Evolutionary conservation across 2,329 filamentous ascomycete genomes (phyloP), one percentile per base, ranked within the genome.

Genomic region (Tolypocladium ovalisporum): DNA sequence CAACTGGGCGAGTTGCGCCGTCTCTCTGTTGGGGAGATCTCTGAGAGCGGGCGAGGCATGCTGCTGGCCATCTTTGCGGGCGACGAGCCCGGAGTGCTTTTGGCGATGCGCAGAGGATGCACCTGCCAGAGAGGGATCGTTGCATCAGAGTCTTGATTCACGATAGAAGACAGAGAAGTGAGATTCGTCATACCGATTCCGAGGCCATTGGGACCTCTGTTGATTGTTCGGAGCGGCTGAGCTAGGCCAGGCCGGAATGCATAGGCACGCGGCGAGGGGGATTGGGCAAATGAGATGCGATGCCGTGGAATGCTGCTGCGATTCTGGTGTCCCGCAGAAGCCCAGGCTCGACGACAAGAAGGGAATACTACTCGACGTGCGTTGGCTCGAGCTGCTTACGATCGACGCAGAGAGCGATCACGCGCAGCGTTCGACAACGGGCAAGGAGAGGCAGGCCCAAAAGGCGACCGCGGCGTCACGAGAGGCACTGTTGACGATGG

Each of bases 1-100:
- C 87, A 96, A 77, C 88, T 95, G 56, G 92, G 91, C 54, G 92
- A 97, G 76, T 97, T 97, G 66, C 92, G 83, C 70, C 93, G 84
- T 72, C 85, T 87, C 74, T 92, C 90, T 61, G 88, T 88, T 55
- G 89, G 88, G 65, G 88, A 90, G 68, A 99, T 85, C 76, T 99
- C 94, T 61, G 90, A 89, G 62, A 99, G 81, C 58, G 94, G 89
- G 66, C 88, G 85, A 68, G 86, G 82, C 57, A 81, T 75, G 66
- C 81, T 78, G 70, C 76, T 79, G 57, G 76, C 69, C 77, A 83
- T 81, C 72, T 86, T 92, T 67, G 76, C 73, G 51, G 87, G 83
- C 59, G 86, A 85, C 56, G 79, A 71, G 60, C 72, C 76, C 54
- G 80, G 77, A 57, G 77, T 81, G 67, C 74, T 81, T 76, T 90